Percentiles rank a stretch among this genome's conserved stretches.
Evolutionary conservation across 2,329 filamentous ascomycete species (phyloP).

Genomic region (Cyphellophora europaea): DNA sequence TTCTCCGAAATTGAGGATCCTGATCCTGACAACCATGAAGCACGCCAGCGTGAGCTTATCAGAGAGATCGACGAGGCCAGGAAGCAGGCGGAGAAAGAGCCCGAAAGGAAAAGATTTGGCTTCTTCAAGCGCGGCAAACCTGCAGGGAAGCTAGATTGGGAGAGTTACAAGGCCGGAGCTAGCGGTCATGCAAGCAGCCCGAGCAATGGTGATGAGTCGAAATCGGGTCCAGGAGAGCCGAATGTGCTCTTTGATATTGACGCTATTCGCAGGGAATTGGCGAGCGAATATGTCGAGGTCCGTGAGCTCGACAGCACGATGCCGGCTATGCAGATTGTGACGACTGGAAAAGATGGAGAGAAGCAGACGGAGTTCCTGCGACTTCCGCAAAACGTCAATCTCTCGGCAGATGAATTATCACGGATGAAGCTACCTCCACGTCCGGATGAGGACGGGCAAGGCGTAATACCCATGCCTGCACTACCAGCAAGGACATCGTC

Average conservation of each 20-base stretch:
- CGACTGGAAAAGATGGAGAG: slow-evolving; percentile 15
- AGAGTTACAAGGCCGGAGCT: slow-evolving; percentile 68
- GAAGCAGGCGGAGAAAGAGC: slow-evolving; percentile 60
- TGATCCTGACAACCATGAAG: slow-evolving; percentile 83
- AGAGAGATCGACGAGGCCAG: slow-evolving; percentile 94
- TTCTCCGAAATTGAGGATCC: slow-evolving; percentile 96
- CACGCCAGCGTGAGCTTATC: slow-evolving; percentile 85
- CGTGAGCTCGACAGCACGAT: slow-evolving; percentile 80
- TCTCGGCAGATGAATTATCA: slow-evolving; percentile 15
- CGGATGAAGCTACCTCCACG: slow-evolving; percentile 18
- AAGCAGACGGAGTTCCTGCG: slow-evolving; percentile 17
- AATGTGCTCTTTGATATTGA: slow-evolving; percentile 87
- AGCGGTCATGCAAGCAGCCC: slow-evolving; percentile 4
- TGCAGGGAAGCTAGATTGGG: slow-evolving; percentile 74
- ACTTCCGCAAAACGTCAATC: slow-evolving; percentile 12
- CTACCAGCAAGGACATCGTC: slow-evolving; percentile 8
- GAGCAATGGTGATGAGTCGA: slow-evolving; percentile 2
- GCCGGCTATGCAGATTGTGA: slow-evolving; percentile 75
- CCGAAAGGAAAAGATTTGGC: slow-evolving; percentile 60
- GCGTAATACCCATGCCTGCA: slow-evolving; percentile 6
- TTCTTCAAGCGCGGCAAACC: slow-evolving; percentile 72
- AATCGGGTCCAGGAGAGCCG: slow-evolving; percentile 22
- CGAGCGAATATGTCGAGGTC: slow-evolving; percentile 60
- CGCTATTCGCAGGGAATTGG: slow-evolving; percentile 79
- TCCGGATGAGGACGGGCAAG: slow-evolving; percentile 17